A percentile compares a stretch with the other conserved stretches of the same genome.
These are phyloP conservation scores for Candida patagonica DNA, from an alignment of 805 yeast species.

Conservation along the genomic window DNA sequence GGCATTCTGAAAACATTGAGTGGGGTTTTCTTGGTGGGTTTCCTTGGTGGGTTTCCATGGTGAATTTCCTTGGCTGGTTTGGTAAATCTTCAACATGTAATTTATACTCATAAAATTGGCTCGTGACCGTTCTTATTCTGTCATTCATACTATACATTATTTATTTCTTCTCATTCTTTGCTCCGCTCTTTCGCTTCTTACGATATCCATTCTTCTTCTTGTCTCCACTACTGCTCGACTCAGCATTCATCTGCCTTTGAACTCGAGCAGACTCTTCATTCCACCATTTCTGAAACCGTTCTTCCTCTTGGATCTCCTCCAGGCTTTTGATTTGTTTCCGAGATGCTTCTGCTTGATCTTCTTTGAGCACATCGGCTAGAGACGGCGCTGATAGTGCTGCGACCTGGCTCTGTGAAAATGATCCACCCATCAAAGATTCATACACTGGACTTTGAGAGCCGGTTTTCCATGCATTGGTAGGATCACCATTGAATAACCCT, in stretches of 20 bases:
- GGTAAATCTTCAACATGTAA: neutral
- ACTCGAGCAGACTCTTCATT: constrained; percentile 42
- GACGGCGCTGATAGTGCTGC: constrained; percentile 5
- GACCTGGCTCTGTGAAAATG: neutral
- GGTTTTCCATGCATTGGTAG: constrained; percentile 1
- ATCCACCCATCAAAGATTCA: neutral
- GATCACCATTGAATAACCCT: too few species aligned
- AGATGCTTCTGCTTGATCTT: constrained; percentile 35
- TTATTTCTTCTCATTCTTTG: neutral
- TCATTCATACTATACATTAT: neutral
- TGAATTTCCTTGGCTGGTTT: too few species aligned
- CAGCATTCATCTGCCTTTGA: constrained; percentile 4
- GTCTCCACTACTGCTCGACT: neutral
- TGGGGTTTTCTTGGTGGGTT: too few species aligned
- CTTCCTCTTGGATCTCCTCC: constrained; percentile 70
- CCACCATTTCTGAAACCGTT: constrained; percentile 86
- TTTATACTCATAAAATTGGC: neutral
- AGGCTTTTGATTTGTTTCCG: constrained; percentile 36
- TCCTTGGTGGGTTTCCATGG: too few species aligned
- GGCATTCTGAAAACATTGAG: too few species aligned
- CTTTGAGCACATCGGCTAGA: constrained; percentile 23
- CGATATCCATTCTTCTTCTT: neutral
- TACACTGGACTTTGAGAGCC: neutral
- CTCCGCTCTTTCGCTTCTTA: neutral
- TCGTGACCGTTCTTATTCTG: too few species aligned